Evolutionary conservation across 2,329 filamentous ascomycete species (phyloP), one percentile per base, ranked within the genome.

Genomic region (Hypoxylon sp.): DNA sequence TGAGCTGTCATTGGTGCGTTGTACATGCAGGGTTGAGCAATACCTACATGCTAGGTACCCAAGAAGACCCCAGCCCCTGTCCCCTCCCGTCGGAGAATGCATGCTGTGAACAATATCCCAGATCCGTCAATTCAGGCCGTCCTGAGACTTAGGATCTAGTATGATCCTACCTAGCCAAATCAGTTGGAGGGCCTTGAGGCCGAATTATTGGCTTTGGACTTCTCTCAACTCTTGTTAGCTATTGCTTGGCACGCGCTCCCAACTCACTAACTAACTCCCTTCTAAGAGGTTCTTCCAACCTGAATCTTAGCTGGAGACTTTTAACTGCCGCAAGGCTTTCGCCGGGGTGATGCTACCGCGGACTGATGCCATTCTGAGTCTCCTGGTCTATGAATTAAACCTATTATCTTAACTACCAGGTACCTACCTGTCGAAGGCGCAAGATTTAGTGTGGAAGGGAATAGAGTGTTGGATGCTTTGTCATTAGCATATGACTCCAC

Each of bases 21-120:
- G 53, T 30, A n/a, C 50, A 70, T 71, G 69, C 67, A 71, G 67
- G 66, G 66, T 67, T 32, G 32, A 45, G 46, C 17, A 9, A 36
- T 46, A 30, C 28, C 7, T 30, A 25, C 41, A 61, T 59, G 49
- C 38, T 38, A 34, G 9, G 25, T 23, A 30, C 11, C 32, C 7
- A 32, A 32, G 11, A 41, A 41, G n/a, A n/a, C 17, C 36, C 38
- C 38, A 19, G 14, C 38, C 32, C 49, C 32, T 5, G n/a, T 34
- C 17, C 30, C 52, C 32, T 19, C 43, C 30, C 17, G 38, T 19
- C 10, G 10, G 32, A 28, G 36, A 45, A 25, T n/a, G 38, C 14
- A 46, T 57, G 25, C 36, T 46, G 38, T 57, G 28, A 38, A 36
- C 23, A 36, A 36, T 48, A 36, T 55, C 28, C 36, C 21, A 36